Evolutionary conservation across 2,329 filamentous ascomycete genomes (phyloP).

Genomic region (Zopfia rhizophila): DNA sequence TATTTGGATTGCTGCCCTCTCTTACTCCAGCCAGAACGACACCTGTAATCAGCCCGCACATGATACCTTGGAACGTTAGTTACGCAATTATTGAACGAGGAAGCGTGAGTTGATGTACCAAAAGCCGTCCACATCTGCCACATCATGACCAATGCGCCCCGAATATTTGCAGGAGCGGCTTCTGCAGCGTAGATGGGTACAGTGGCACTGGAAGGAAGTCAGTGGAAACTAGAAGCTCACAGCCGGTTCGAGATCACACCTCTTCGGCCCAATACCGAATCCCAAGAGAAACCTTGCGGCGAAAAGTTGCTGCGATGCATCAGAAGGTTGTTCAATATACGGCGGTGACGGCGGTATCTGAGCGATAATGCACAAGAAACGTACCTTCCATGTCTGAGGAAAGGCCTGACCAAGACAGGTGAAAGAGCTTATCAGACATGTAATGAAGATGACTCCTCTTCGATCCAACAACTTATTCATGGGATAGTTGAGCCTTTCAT

Average conservation of each 20-base stretch:
- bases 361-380: neutral
- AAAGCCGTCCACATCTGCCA: conserved; percentile 59
- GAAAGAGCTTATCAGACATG: conserved; percentile 44
- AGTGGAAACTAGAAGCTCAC: neutral
- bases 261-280: conserved; percentile 45
- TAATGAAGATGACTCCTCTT: conserved; percentile 46
- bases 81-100: neutral
- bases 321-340: neutral
- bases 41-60: conserved; percentile 44
- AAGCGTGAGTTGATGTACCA: neutral
- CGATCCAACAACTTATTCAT: conserved; percentile 44
- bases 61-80: conserved; percentile 43
- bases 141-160: conserved; percentile 63
- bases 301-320: conserved; percentile 43
- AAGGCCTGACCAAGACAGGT: conserved; percentile 47
- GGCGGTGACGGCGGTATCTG: too few species aligned
- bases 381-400: conserved; percentile 34
- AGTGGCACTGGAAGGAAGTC: conserved; percentile 40
- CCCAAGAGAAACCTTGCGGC: conserved; percentile 44
- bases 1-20: conserved; percentile 13
- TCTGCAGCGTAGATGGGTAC: conserved; percentile 61
- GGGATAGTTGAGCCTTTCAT: conserved; percentile 36
- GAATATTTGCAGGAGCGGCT: conserved; percentile 59
- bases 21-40: conserved; percentile 41
- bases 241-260: conserved; percentile 24